Base-by-base conservation (phyloP, 305 asterid genomes). In the Fraxinus sp. region DNA sequence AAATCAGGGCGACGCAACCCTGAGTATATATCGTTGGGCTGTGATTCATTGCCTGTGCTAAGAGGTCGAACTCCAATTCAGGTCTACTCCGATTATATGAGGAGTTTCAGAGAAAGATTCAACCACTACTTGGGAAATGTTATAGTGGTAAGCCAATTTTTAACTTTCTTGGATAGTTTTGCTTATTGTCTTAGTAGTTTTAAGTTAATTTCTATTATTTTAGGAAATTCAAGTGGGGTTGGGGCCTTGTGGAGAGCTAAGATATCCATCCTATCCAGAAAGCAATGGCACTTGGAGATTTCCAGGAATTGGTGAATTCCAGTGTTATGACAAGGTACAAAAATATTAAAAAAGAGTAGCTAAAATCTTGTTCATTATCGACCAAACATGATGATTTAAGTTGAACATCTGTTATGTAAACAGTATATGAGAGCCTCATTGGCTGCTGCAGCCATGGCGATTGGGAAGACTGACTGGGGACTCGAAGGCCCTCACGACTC, bases 221-320 rank as follows among this genome's bases (percentile, higher is more conserved):
- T 89, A 95, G 98, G 97, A 94, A 84, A 83, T 95, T 39, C 98
- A 95, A 90, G 97, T 95, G 80, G 98, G 99, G 10, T 82, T 95
- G 97, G 99, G 99, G 75, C 99, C 99, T 73, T 92, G 97, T 81
- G 98, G 99, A 76, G 98, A 95, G 89, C 89, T 95, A 79, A 94
- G 99, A 88, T 95, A 95, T 88, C 99, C 98, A 81, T 90, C 99
- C 80, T 94, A 95, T 81, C 98, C 98, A 74, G 97, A 93, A 89
- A 90, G 94, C 90, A 93, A 95, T 32, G 97, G 97, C n/a, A 92
- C 97, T 62, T 93, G 98, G 99, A 90, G 89, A 80, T 94, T 92
- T 77, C 97, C 98, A 1, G 97, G 98, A 85, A 92, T 95, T 33
- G 98, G 98, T 28, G 99, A 94, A 88, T 95, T 94, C 85, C 99